Conservation (phyloP, 2,329 filamentous ascomycete species). For the Botrytis aclada region DNA sequence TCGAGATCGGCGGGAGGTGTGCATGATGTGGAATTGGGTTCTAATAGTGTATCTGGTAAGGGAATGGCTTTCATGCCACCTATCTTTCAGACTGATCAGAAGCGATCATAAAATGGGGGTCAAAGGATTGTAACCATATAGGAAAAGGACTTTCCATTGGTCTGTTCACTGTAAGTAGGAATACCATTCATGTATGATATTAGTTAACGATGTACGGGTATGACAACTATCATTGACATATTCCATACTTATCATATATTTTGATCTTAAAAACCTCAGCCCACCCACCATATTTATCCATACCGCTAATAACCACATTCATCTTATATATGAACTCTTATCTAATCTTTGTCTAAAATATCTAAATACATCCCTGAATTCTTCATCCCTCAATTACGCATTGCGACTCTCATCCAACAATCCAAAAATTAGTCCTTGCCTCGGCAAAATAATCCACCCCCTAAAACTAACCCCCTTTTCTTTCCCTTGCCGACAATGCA, state of each 20-base stretch:
- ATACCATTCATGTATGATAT: constrained; percentile 4
- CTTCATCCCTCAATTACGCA: not conserved
- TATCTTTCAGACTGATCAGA: constrained; percentile 34
- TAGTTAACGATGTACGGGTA: not conserved
- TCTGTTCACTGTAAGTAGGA: not conserved
- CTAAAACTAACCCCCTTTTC: not conserved
- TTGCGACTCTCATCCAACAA: not conserved
- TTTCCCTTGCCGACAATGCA: not conserved
- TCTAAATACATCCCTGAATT: not conserved
- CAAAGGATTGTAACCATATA: not conserved
- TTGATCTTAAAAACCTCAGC: not conserved
- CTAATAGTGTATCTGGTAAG: constrained; percentile 30
- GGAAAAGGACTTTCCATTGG: not conserved
- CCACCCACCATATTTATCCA: not conserved
- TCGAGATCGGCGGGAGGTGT: constrained; percentile 61
- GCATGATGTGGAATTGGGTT: constrained; percentile 27
- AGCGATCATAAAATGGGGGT: not conserved
- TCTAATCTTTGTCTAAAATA: not conserved
- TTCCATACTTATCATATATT: not conserved
- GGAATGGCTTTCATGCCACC: constrained; percentile 41
- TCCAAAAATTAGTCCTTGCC: not conserved
- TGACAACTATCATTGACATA: not conserved
- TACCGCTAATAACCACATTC: not conserved
- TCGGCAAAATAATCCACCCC: not conserved
- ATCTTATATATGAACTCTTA: not conserved